Evolutionary conservation across 345 rosid species (phyloP).

Genomic region (Ailanthus altissimus): DNA sequence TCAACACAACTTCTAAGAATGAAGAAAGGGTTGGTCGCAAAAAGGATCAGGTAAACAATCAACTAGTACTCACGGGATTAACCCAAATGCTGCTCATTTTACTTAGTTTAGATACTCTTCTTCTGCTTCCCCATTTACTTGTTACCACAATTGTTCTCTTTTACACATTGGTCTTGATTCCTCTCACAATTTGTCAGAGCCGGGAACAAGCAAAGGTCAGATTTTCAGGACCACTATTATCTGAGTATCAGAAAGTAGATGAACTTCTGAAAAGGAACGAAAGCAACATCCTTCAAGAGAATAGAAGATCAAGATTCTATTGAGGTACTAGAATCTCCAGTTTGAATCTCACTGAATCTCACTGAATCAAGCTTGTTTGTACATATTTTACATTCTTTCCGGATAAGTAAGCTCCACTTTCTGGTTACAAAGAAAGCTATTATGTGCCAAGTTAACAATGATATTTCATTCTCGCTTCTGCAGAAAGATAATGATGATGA

Average conservation of each 20-base stretch:
- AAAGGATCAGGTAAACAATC: slow-evolving; percentile 34
- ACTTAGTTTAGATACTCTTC: background rate
- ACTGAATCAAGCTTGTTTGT: background rate
- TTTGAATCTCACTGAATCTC: background rate
- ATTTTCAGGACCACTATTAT: slow-evolving; percentile 52
- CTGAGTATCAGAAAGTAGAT: slow-evolving; percentile 46
- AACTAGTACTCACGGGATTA: background rate
- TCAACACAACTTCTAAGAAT: slow-evolving; percentile 19
- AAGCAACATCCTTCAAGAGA: slow-evolving; percentile 52
- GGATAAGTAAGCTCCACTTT: too few relatives aligned
- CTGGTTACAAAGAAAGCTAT: background rate
- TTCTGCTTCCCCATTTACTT: background rate
- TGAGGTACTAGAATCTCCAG: slow-evolving; percentile 34
- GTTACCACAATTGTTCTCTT: background rate
- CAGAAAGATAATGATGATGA: slow-evolving; percentile 28
- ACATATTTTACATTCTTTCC: background rate
- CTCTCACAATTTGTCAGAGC: slow-evolving; percentile 10
- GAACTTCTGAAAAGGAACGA: slow-evolving; percentile 53
- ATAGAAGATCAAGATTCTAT: slow-evolving; percentile 46
- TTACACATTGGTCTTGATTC: background rate
- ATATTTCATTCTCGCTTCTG: slow-evolving; percentile 18
- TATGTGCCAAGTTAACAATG: background rate
- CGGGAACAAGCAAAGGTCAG: slow-evolving; percentile 14
- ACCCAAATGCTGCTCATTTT: background rate
- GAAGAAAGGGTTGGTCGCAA: slow-evolving; percentile 28